Base-by-base conservation (phyloP, 495 filamentous ascomycete species). In the Annulohypoxylon moriforme region DNA sequence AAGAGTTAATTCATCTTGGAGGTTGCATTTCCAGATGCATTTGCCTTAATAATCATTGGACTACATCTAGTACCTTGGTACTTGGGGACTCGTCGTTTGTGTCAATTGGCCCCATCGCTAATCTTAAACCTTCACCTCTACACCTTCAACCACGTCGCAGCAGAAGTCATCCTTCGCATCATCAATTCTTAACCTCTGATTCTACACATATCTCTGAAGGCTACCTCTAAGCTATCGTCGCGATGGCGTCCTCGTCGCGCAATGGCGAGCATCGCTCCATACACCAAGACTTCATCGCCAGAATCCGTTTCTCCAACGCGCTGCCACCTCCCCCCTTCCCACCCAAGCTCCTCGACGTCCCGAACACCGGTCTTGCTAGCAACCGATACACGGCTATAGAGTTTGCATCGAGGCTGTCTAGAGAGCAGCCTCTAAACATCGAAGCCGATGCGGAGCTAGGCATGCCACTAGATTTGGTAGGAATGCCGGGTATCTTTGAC, bases 361-460 rank as follows among this genome's bases (percentile, higher is more conserved):
- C 96, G 6, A 97, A 95, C 73, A 92, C 92, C 60, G 96, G 96
- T 13, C 86, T 98, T 18, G 85, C 90, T 8, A 88, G 86, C 75
- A 89, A 87, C 57, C 90, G 94, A 74, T 98, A 97, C 79, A 94
- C 95, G 13, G 91, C 89, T 9, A 91, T 95, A 1, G 89, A 87
- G 1, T 98, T 97, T 82, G 92, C 93, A 24, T 94, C 94, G 31
- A 90, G 93, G 57, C 81, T 99, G 66, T 93, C 93, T 0, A 86
- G 94, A 69, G 93, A 96, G 68, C 94, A 98, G 81, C 89, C 94
- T n/a, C 83, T 96, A 4, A 97, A 97, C 68, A 94, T 99, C 58
- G 96, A 98, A 79, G 94, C 94, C 20, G 96, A 99, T 88, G 94
- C 94, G 18, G 96, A 98, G 83, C 88, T 97, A 64, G 96, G 96